Conservation (phyloP, 352 stramenopile genomes). For the Phytopythium aichiense region DNA sequence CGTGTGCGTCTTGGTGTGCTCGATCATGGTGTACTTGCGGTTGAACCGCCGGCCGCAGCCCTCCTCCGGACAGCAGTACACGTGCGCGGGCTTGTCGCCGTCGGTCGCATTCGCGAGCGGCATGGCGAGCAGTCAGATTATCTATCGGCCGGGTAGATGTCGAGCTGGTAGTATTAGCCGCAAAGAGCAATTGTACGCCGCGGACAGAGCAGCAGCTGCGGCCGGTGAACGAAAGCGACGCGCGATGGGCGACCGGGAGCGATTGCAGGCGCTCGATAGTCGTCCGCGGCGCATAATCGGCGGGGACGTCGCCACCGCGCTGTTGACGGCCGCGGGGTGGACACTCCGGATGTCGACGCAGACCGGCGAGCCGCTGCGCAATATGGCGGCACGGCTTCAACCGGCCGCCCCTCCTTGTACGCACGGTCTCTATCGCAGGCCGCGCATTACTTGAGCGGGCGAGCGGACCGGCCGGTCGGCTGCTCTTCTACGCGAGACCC, state of each 20-base stretch:
- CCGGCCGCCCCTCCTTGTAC: background rate
- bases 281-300: background rate
- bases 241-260: background rate
- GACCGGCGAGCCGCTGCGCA: background rate
- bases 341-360: slow-evolving; percentile 1
- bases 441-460: background rate
- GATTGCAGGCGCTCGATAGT: background rate
- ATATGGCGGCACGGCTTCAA: background rate
- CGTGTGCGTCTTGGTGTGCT: slow-evolving; percentile 36
- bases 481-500: background rate
- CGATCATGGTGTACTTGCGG: slow-evolving; percentile 30
- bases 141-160: background rate
- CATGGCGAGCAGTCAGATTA: background rate
- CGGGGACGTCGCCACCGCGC: background rate
- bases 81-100: background rate
- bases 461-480: background rate
- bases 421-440: no score
- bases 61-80: slow-evolving; percentile 12
- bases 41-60: slow-evolving; percentile 19
- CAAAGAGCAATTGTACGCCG: background rate
- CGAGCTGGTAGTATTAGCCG: background rate
- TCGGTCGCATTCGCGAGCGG: background rate
- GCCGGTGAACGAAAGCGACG: background rate
- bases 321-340: background rate
- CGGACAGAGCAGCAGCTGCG: background rate